Evolutionary conservation across 2,329 filamentous ascomycete species (phyloP).

Genomic region (Alternaria sp.): DNA sequence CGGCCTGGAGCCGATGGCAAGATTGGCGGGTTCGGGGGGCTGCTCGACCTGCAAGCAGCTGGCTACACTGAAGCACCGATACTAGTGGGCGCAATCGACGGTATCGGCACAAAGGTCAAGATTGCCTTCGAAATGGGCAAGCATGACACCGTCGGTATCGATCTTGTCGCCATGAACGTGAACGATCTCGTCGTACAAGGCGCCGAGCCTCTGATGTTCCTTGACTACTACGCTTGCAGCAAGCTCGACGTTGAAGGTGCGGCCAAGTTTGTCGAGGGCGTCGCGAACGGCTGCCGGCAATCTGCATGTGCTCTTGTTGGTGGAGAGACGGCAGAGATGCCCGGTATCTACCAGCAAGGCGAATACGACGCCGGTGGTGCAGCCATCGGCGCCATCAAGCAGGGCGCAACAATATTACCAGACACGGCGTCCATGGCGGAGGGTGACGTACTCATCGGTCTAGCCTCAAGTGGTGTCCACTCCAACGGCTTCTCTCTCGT

Average conservation of each 20-base stretch:
- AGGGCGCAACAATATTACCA: conserved; percentile 73
- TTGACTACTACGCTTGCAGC: conserved; percentile 97
- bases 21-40: conserved; percentile 94
- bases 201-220: conserved; percentile 92
- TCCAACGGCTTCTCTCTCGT: conserved; percentile 99
- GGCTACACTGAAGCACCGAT: conserved; percentile 79
- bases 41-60: conserved; percentile 78
- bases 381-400: conserved; percentile 82
- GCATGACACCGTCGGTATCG: conserved; percentile 94
- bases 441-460: conserved; percentile 85
- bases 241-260: conserved; percentile 80
- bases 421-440: conserved; percentile 76
- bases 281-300: conserved; percentile 84
- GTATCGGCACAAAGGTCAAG: conserved; percentile 96
- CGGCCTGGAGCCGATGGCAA: conserved; percentile 88
- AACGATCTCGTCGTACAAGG: conserved; percentile 97
- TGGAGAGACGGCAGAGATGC: conserved; percentile 98
- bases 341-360: conserved; percentile 85
- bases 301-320: conserved; percentile 92
- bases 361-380: conserved; percentile 94
- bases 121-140: conserved; percentile 89
- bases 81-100: conserved; percentile 93
- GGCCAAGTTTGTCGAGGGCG: conserved; percentile 87
- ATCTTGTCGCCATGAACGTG: conserved; percentile 98
- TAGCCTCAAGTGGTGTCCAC: conserved; percentile 87